Percentiles rank a stretch among this genome's conserved stretches.
phyloP scores from a whole-genome alignment of 2,329 filamentous ascomycete species.

The Neofusicoccum parvum region DNA sequence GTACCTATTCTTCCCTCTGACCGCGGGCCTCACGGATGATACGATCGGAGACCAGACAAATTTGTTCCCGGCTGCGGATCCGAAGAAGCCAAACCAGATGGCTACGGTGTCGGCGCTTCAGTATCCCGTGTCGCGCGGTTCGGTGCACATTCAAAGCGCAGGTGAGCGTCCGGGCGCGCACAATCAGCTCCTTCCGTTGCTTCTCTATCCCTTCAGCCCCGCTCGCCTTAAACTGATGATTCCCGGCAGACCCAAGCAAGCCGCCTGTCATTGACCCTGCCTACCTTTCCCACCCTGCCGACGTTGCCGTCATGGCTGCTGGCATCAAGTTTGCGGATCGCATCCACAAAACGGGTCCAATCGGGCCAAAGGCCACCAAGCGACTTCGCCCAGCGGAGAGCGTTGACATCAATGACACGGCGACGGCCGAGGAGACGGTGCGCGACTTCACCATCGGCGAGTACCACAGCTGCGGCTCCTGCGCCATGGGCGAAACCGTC shows the following conservation, averaged over 20 bases:
- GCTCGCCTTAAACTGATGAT: background rate
- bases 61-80: background rate
- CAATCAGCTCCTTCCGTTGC: no score
- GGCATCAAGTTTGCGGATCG: slow-evolving; percentile 38
- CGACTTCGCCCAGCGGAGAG: background rate
- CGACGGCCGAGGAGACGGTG: background rate
- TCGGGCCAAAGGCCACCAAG: background rate
- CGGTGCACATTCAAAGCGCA: background rate
- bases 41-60: background rate
- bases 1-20: background rate
- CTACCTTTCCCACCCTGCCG: slow-evolving; percentile 46
- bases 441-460: background rate
- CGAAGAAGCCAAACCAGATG: background rate
- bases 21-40: background rate
- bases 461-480: slow-evolving; percentile 9
- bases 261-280: slow-evolving; percentile 43
- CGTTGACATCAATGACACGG: slow-evolving; percentile 25
- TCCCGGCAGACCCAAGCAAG: slow-evolving; percentile 28
- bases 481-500: slow-evolving; percentile 31
- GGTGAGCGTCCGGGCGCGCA: background rate
- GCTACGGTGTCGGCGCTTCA: background rate
- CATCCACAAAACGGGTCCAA: slow-evolving; percentile 25
- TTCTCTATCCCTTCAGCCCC: background rate
- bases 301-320: slow-evolving; percentile 43
- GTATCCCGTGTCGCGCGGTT: slow-evolving; percentile 5